Conservation (phyloP, 2,329 filamentous ascomycete species). For the Pyrenophora graminea region DNA sequence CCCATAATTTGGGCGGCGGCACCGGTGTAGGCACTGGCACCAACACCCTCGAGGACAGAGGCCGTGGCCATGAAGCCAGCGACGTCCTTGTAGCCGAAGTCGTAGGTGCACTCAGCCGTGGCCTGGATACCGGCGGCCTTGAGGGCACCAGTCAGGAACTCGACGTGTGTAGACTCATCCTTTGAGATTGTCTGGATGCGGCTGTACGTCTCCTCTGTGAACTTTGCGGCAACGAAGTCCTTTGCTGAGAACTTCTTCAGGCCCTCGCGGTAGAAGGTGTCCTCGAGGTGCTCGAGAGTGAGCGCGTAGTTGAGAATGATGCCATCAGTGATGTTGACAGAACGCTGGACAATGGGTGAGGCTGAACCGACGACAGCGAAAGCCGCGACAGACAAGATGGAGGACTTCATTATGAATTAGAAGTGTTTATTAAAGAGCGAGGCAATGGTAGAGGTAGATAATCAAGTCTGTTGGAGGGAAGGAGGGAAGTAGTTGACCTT, state of each 20-base stretch:
- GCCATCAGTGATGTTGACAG: conserved; percentile 24
- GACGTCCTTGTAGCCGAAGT: conserved; percentile 56
- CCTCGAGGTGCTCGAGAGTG: conserved; percentile 57
- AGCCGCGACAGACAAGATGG: conserved; percentile 14
- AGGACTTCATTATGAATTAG: conserved; percentile 20
- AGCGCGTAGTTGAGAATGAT: conserved; percentile 51
- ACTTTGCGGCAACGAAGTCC: conserved; percentile 33
- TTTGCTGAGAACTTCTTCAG: conserved; percentile 58
- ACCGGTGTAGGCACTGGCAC: conserved; percentile 64
- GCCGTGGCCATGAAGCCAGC: conserved; percentile 58
- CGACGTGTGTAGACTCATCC: conserved; percentile 64
- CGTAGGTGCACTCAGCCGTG: conserved; percentile 61
- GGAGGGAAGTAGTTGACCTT: too few species aligned
- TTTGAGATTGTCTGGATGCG: conserved; percentile 61
- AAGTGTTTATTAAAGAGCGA: not conserved
- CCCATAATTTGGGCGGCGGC: conserved; percentile 63
- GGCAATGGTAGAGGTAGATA: too few species aligned
- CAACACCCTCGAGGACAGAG: conserved; percentile 60
- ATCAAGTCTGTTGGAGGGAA: too few species aligned
- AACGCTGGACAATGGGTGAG: conserved; percentile 33
- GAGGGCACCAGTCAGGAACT: conserved; percentile 56
- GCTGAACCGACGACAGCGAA: conserved; percentile 22
- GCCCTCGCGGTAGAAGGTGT: conserved; percentile 65
- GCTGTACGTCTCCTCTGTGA: conserved; percentile 57
- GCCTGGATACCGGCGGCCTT: conserved; percentile 54